A percentile compares a stretch with the other conserved stretches of the same genome.
Evolutionary conservation across 768 basidiomycete species (phyloP).

Genomic region (Agrocybe praecox): DNA sequence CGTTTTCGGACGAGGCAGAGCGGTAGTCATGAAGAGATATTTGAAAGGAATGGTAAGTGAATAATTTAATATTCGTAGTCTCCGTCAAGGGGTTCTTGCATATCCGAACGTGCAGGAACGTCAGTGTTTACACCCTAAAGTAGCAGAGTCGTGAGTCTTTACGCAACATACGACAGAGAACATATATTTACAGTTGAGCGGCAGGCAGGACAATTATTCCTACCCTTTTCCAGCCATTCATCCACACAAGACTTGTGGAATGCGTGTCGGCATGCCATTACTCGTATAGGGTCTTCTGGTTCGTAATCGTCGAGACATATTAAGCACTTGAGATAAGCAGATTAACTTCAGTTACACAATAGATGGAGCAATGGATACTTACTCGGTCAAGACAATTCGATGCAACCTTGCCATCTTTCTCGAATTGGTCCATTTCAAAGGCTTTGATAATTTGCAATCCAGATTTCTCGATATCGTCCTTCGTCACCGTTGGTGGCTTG

Average conservation of each 20-base stretch:
- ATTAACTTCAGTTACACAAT: neutral
- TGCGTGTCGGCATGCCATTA: slow-evolving; percentile 84
- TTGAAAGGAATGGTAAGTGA: neutral
- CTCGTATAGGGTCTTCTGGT: slow-evolving; percentile 73
- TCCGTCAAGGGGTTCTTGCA: neutral
- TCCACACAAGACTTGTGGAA: slow-evolving; percentile 92
- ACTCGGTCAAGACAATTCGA: slow-evolving; percentile 84
- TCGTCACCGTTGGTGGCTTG: slow-evolving; percentile 80
- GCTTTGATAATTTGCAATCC: slow-evolving; percentile 78
- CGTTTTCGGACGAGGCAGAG: neutral
- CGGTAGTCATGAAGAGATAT: neutral
- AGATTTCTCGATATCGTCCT: slow-evolving; percentile 84
- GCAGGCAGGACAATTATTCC: slow-evolving; percentile 93
- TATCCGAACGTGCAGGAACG: neutral
- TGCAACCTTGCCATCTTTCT: slow-evolving; percentile 63
- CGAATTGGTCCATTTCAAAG: slow-evolving; percentile 51
- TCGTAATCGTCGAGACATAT: slow-evolving; percentile 90
- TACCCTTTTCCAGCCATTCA: slow-evolving; percentile 81
- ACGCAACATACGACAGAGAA: neutral
- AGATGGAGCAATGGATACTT: slow-evolving; percentile 23
- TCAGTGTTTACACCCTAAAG: slow-evolving; percentile 29
- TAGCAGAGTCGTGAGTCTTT: neutral
- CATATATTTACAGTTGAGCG: slow-evolving; percentile 62
- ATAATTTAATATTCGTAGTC: neutral
- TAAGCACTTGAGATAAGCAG: slow-evolving; percentile 53